Evolutionary conservation across 73 alveolate species (phyloP).

Genomic region (Paramecium tetraurelia): DNA sequence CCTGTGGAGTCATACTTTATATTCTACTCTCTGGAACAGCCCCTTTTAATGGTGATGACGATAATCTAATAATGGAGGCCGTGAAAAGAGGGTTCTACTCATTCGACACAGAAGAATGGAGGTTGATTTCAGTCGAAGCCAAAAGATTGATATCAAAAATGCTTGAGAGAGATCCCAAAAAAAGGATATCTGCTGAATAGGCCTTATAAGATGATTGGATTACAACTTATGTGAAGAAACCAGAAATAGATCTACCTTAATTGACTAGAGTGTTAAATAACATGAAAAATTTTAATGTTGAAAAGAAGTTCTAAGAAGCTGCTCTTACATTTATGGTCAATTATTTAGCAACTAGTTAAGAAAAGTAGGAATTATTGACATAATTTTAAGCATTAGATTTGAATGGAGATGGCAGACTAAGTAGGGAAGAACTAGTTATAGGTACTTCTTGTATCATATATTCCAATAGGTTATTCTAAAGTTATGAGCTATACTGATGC

Average conservation of each 20-base stretch:
- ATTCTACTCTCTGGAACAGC: constrained; percentile 75
- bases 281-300: constrained; percentile 68
- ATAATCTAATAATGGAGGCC: constrained; percentile 69
- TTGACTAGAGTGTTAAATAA: constrained; percentile 60
- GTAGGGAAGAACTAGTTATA: constrained; percentile 70
- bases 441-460: not conserved
- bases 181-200: constrained; percentile 72
- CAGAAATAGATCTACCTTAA: constrained; percentile 47
- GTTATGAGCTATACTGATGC: constrained; percentile 57
- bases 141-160: constrained; percentile 71
- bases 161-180: constrained; percentile 65
- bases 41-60: constrained; percentile 79
- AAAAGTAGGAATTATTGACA: constrained; percentile 67
- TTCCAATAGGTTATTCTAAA: constrained; percentile 55
- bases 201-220: constrained; percentile 82
- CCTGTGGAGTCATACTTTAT: constrained; percentile 81
- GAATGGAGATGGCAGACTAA: constrained; percentile 75
- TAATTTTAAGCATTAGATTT: constrained; percentile 71
- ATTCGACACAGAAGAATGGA: constrained; percentile 71
- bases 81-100: constrained; percentile 68
- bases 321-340: constrained; percentile 74
- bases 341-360: constrained; percentile 70
- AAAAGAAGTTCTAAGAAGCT: constrained; percentile 80
- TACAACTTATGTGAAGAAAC: constrained; percentile 25
- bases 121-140: constrained; percentile 79